phyloP scores from a whole-genome alignment of 805 yeast species.

The Candida tammaniensis region DNA sequence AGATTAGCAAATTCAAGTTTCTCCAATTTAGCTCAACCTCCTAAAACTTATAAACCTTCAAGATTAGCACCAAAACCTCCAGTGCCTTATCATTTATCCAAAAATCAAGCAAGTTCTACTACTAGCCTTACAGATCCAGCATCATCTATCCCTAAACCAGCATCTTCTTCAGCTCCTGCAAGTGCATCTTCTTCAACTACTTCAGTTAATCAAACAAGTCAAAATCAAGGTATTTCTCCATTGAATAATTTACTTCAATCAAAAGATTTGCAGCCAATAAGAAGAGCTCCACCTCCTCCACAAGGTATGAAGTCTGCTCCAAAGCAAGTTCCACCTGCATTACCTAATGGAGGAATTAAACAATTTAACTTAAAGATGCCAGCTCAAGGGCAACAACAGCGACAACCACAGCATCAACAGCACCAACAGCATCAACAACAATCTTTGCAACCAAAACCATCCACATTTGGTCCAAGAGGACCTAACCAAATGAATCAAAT shows the following conservation, averaged over 20 bases:
- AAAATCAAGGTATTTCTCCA: conserved; percentile 26
- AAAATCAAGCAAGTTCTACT: conserved; percentile 7
- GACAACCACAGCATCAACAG: conserved; percentile 13
- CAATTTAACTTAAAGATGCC: conserved; percentile 10
- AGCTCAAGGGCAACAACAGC: conserved; percentile 12
- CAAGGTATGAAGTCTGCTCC: conserved; percentile 17
- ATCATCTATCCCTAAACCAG: not conserved
- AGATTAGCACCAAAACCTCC: conserved; percentile 46
- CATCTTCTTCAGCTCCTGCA: not conserved
- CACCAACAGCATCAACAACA: conserved; percentile 4
- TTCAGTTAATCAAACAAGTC: not conserved
- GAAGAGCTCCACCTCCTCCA: conserved; percentile 47
- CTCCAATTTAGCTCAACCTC: conserved; percentile 13
- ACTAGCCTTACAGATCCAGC: not conserved
- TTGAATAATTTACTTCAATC: conserved; percentile 28
- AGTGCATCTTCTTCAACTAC: conserved; percentile 1
- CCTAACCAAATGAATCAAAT: conserved; percentile 1
- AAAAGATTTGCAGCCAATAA: conserved; percentile 38
- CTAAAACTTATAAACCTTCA: conserved; percentile 28
- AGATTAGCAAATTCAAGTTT: conserved; percentile 8
- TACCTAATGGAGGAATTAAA: conserved; percentile 17
- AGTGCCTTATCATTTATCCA: conserved; percentile 34
- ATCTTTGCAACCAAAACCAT: too few species aligned
- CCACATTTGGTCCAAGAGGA: too few species aligned
- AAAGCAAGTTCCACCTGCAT: conserved; percentile 29